Base-by-base conservation (phyloP, 1,139 yeast species). In the Geotrichum carabidarum region DNA sequence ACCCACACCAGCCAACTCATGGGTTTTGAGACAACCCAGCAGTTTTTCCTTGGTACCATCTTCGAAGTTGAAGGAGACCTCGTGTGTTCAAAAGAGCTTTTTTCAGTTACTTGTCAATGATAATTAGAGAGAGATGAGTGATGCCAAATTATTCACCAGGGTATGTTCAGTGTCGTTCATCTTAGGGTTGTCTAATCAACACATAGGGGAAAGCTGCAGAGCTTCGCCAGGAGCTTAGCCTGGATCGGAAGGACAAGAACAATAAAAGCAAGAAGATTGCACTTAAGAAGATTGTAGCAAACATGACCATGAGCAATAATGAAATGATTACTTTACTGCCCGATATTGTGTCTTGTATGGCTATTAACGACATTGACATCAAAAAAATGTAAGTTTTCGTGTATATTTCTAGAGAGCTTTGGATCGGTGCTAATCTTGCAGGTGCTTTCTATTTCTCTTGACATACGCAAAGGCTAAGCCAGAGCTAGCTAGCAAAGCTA, bases 281-380 rank as follows among this genome's bases (percentile, higher is more conserved):
- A 0, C 73, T 93, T 61, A 84, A 84, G 68, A 86, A 86, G 66
- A 78, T 89, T 34, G 77, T 90, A 7, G 95, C 96, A 46, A 91
- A 90, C 68, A 78, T 89, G 70, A 84, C 94, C 4, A 76, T 90
- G 71, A 90, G 90, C 56, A 89, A 89, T 66, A 78, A 78, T 60
- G 97, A 91, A 65, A 79, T 90, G 80, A 76, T 82, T 9, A 66
- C 74, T 40, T 67, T 91, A 57, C 79, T 84, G 66, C 83, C 85
- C 0, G 95, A 86, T 48, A 78, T 91, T 11, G 67, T 86, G 8
- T 74, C 74, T 36, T 75, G 86, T 55, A 77, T 88, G 75, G 73
- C 77, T 52, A 74, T 79, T 18, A 81, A 80, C 57, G 96, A 88
- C 68, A 67, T 84, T 44, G 96, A 87, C 62, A 77, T 86, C 54